Conservation (phyloP, 306 rosid species). For the Cicer chorassanicum region DNA sequence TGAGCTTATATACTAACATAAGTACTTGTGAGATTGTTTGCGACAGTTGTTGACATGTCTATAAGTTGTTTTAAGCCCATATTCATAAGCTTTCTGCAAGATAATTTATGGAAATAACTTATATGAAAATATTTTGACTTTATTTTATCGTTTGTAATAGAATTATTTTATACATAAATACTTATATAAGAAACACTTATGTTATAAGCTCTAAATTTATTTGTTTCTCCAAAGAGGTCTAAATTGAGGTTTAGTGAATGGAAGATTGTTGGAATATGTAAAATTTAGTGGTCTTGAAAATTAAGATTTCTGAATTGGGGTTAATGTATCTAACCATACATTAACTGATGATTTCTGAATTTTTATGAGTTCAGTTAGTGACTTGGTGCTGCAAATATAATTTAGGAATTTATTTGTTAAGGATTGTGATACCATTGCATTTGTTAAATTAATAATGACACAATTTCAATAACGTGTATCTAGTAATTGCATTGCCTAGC, state of each 20-base stretch:
- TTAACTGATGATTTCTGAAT: not conserved
- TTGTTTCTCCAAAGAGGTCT: no score
- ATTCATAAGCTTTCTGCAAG: no score
- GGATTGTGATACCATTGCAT: not conserved
- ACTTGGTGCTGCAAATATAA: not conserved
- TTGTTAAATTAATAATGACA: not conserved
- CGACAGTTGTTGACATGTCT: no score
- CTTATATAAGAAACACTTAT: no score
- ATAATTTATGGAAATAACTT: no score
- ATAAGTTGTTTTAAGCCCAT: no score
- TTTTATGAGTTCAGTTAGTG: not conserved
- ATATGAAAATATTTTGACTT: no score
- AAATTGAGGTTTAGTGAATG: not conserved
- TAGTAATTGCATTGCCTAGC: not conserved
- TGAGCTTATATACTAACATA: no score
- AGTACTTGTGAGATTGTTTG: no score
- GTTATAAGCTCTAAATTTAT: no score
- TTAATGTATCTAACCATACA: not conserved
- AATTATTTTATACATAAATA: no score
- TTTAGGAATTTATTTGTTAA: not conserved
- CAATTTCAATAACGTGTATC: not conserved
- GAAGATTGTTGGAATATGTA: not conserved
- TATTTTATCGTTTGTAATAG: no score
- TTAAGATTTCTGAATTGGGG: not conserved
- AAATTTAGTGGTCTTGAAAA: not conserved